phyloP scores from a whole-genome alignment of 805 yeast genomes.

The Lipomyces starkeyi region DNA sequence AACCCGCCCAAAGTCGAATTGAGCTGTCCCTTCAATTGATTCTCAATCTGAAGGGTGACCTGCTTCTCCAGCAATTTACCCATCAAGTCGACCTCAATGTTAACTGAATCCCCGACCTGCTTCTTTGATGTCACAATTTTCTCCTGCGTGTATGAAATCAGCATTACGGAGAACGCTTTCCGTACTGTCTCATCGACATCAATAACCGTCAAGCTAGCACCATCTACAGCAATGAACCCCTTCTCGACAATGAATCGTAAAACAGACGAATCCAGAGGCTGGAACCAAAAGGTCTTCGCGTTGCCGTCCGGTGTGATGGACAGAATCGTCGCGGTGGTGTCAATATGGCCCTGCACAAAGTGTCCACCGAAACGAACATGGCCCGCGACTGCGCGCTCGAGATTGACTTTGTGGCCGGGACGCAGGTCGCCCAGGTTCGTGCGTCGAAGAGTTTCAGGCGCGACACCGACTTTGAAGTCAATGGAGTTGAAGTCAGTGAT shows the following conservation, averaged over 20 bases:
- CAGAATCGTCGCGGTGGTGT: slow-evolving; percentile 76
- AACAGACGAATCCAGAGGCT: slow-evolving; percentile 52
- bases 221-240: slow-evolving; percentile 93
- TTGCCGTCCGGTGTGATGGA: slow-evolving; percentile 65
- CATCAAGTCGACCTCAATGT: slow-evolving; percentile 92
- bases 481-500: slow-evolving; percentile 74
- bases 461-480: slow-evolving; percentile 84
- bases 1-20: slow-evolving; percentile 58
- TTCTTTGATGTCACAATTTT: slow-evolving; percentile 75
- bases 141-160: slow-evolving; percentile 88
- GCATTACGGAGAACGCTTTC: slow-evolving; percentile 74
- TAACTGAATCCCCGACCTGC: slow-evolving; percentile 66
- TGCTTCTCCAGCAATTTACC: slow-evolving; percentile 93
- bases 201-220: slow-evolving; percentile 89
- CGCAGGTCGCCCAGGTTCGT: slow-evolving; percentile 72
- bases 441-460: slow-evolving; percentile 88
- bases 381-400: slow-evolving; percentile 88
- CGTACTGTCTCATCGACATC: slow-evolving; percentile 63
- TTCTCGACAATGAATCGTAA: slow-evolving; percentile 84
- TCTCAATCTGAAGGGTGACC: slow-evolving; percentile 55
- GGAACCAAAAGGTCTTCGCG: slow-evolving; percentile 79
- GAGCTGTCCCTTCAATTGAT: slow-evolving; percentile 57
- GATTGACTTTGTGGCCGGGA: slow-evolving; percentile 69
- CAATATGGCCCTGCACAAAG: slow-evolving; percentile 97
- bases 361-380: slow-evolving; percentile 95